These are phyloP conservation scores for Mucor circinelloides DNA, from an alignment of 371 early-diverging fungal species.

Conservation along the genomic window DNA sequence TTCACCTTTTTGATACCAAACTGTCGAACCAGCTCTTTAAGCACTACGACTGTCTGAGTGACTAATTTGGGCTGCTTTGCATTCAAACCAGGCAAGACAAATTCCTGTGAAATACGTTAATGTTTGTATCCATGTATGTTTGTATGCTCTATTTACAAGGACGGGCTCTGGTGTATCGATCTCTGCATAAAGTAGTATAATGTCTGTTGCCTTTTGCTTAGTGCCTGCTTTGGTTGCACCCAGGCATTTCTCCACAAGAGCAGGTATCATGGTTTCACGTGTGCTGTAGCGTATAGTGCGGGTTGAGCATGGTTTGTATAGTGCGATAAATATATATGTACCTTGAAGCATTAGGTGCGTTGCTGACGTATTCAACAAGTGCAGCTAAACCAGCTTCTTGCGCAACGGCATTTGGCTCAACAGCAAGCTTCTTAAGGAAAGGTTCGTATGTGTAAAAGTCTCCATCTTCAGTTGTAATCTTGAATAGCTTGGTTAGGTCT, in stretches of 20 bases:
- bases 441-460: slow-evolving; percentile 76
- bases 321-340: slow-evolving; percentile 24
- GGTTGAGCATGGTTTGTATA: background rate
- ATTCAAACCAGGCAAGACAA: slow-evolving; percentile 73
- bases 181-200: slow-evolving; percentile 86
- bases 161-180: slow-evolving; percentile 84
- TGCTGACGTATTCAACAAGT: slow-evolving; percentile 75
- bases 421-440: slow-evolving; percentile 75
- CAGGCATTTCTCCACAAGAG: slow-evolving; percentile 88
- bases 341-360: slow-evolving; percentile 80
- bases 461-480: slow-evolving; percentile 58
- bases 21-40: slow-evolving; percentile 75
- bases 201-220: slow-evolving; percentile 75
- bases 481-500: slow-evolving; percentile 74
- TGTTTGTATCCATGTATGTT: background rate
- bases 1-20: slow-evolving; percentile 83
- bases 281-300: slow-evolving; percentile 45
- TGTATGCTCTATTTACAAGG: slow-evolving; percentile 55
- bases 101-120: slow-evolving; percentile 56
- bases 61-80: slow-evolving; percentile 94
- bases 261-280: slow-evolving; percentile 74
- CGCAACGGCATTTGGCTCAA: slow-evolving; percentile 91
- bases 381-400: slow-evolving; percentile 87
- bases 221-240: slow-evolving; percentile 84
- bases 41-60: slow-evolving; percentile 68